Evolutionary conservation across 352 stramenopile genomes (phyloP).

Genomic region (Globisporangium takayamanum): DNA sequence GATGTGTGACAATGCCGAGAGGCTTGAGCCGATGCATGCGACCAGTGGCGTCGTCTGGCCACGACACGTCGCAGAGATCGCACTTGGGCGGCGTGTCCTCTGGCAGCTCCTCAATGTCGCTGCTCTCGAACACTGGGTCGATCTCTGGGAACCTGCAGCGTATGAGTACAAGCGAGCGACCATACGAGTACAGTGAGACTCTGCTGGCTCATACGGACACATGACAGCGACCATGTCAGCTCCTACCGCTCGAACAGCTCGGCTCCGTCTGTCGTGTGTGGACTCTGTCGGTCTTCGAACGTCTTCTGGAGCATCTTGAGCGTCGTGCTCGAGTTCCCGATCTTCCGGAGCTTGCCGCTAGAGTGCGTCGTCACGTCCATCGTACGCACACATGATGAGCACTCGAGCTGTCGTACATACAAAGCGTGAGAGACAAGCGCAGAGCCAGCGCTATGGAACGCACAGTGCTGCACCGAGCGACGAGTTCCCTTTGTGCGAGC

Average conservation of each 20-base stretch:
- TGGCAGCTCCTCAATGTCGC: conserved; percentile 44
- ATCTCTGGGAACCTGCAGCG: conserved; percentile 39
- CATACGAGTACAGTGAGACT: not conserved
- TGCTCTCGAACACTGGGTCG: conserved; percentile 69
- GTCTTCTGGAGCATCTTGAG: conserved; percentile 69
- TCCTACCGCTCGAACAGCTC: conserved; percentile 36
- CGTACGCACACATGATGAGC: not conserved
- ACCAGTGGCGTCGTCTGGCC: conserved; percentile 51
- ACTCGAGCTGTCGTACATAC: not conserved
- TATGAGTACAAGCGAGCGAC: not conserved
- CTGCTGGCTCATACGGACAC: not conserved
- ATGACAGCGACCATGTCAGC: not conserved
- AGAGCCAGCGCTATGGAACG: not conserved
- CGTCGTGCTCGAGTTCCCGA: conserved; percentile 54
- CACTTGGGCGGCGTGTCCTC: conserved; percentile 28
- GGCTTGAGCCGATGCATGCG: conserved; percentile 53
- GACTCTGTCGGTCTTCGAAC: conserved; percentile 51
- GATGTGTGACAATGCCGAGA: conserved; percentile 53
- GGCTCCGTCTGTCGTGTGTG: conserved; percentile 28
- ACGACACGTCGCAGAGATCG: conserved; percentile 81
- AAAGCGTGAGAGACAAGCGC: not conserved
- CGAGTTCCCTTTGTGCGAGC: conserved; percentile 35
- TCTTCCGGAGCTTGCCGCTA: conserved; percentile 65
- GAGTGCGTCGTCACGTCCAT: not conserved
- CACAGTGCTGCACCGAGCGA: conserved; percentile 56